phyloP scores from a whole-genome alignment of 2,329 filamentous ascomycete genomes.

The Verticillium dahliae region DNA sequence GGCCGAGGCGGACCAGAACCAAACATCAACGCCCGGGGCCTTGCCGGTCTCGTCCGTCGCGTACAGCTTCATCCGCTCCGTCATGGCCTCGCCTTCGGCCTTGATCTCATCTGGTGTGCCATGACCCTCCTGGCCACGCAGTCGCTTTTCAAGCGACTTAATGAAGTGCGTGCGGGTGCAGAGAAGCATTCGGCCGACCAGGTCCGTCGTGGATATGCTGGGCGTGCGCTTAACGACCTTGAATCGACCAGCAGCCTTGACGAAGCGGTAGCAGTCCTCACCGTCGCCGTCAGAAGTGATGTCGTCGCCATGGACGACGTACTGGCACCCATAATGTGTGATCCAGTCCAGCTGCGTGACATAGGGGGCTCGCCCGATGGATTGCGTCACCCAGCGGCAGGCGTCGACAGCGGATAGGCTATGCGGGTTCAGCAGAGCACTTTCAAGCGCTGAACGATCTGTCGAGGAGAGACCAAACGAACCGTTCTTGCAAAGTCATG shows the following conservation, averaged over 20 bases:
- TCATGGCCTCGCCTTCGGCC: slow-evolving; percentile 60
- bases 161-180: slow-evolving; percentile 96
- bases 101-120: slow-evolving; percentile 60
- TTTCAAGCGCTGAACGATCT: background rate
- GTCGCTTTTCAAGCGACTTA: slow-evolving; percentile 62
- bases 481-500: slow-evolving; percentile 88
- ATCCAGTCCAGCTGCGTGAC: slow-evolving; percentile 94
- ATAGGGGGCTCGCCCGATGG: slow-evolving; percentile 82
- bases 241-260: slow-evolving; percentile 90
- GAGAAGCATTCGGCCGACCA: slow-evolving; percentile 95
- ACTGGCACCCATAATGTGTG: slow-evolving; percentile 88
- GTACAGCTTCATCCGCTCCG: slow-evolving; percentile 74
- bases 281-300: slow-evolving; percentile 92
- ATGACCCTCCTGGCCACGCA: slow-evolving; percentile 66
- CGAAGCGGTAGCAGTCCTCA: slow-evolving; percentile 95
- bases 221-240: slow-evolving; percentile 95
- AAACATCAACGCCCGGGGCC: slow-evolving; percentile 74
- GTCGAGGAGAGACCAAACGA: slow-evolving; percentile 17
- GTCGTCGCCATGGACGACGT: slow-evolving; percentile 94
- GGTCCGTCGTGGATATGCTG: slow-evolving; percentile 92
- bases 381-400: slow-evolving; percentile 87
- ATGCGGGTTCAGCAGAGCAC: slow-evolving; percentile 4
- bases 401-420: slow-evolving; percentile 86
- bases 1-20: slow-evolving; percentile 65
- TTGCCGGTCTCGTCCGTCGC: slow-evolving; percentile 80